Evolutionary conservation across 345 rosid species (phyloP).

Genomic region (Arabis alpina): DNA sequence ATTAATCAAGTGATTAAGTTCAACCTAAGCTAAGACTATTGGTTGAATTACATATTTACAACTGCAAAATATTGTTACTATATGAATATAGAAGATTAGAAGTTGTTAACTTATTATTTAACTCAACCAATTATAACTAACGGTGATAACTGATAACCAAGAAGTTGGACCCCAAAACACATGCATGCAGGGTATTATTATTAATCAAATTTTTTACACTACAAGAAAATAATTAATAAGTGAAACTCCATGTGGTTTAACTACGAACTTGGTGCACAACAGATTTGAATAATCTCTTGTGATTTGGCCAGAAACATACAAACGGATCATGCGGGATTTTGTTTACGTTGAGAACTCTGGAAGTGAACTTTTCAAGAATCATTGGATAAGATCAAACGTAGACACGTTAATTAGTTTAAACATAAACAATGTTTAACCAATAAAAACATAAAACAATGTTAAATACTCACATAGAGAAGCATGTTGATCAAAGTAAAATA

Average conservation of each 20-base stretch:
- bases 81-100: background rate
- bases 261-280: background rate
- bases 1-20: no score
- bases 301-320: constrained; percentile 1
- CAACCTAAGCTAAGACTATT: background rate
- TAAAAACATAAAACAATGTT: no score
- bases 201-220: background rate
- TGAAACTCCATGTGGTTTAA: background rate
- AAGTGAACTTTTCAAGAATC: background rate
- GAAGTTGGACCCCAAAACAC: background rate
- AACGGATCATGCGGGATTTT: constrained; percentile 16
- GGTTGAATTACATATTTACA: background rate
- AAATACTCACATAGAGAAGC: no score
- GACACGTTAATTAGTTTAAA: background rate
- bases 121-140: background rate
- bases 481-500: no score
- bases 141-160: background rate
- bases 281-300: constrained; percentile 2
- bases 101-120: background rate
- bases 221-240: background rate
- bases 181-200: background rate
- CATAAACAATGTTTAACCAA: no score
- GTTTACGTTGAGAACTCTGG: constrained; percentile 5
- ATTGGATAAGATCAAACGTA: background rate
- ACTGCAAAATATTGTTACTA: background rate